Evolutionary conservation across 345 rosid genomes (phyloP), one percentile per base, ranked within the genome.

Genomic region (Capsella bursapastoris): DNA sequence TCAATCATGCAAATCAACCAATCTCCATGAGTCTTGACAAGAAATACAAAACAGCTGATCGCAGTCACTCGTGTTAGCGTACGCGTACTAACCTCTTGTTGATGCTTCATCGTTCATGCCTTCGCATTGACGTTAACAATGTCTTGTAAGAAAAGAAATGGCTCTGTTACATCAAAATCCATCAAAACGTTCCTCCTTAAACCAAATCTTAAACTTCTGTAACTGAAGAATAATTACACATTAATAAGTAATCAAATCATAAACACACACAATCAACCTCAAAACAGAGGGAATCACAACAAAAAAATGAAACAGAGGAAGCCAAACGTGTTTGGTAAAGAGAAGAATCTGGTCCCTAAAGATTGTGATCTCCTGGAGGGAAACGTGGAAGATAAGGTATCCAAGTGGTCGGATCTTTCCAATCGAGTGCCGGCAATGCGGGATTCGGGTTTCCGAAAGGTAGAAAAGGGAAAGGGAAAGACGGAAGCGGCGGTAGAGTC

Each of bases 351-450:
- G 13, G 11, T 29, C 32, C 22, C 69, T 70, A 77, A 49, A 40
- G 80, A 64, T 43, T 59, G 2, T 16, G 66, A 18, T 52, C 29
- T 6, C 29, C 64, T 0, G 87, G 80, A 50, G 88, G 75, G 7
- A 72, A 71, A 29, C 83, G 64, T 63, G 93, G 84, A 58, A 84
- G 70, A 64, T 78, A 64, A 28, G 95, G 93, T 48, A 87, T 55
- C 93, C 96, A 87, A 27, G 93, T 84, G n/a, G 68, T 79, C 8
- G 96, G 93, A 64, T 88, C 84, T 60, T 83, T 76, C 43, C 83
- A 74, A 56, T 85, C 86, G 4, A 88, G 67, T 27, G 79, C 88
- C 7, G 91, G 85, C 7, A 86, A 79, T 27, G 93, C 77, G 8
- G 85, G 83, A 34, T 87, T 83, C 7, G 90, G 83, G 3, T 38